Conservation (phyloP, 2,329 filamentous ascomycete genomes). For the Trichoderma cornu-damae region DNA sequence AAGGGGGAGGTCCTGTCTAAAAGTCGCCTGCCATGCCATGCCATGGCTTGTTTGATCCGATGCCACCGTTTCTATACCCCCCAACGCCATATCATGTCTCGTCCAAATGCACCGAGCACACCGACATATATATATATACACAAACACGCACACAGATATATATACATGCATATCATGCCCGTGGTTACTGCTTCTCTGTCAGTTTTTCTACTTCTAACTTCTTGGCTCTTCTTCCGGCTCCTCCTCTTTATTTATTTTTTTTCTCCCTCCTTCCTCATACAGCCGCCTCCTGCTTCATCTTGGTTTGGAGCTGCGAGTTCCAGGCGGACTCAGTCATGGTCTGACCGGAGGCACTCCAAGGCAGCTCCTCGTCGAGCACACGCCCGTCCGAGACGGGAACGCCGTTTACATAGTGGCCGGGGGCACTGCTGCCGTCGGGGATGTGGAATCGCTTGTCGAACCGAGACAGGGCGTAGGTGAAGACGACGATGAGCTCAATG, state of each 20-base stretch:
- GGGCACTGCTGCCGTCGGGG: conserved; percentile 61
- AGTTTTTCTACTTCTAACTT: no score
- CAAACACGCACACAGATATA: neutral
- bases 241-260: no score
- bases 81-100: neutral
- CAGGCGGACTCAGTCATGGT: neutral
- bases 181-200: neutral
- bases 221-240: neutral
- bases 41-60: neutral
- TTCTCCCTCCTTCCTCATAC: neutral
- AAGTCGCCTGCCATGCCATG: no score
- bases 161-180: neutral
- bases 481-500: conserved; percentile 66
- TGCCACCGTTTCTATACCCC: neutral
- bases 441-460: conserved; percentile 73
- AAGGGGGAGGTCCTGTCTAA: no score
- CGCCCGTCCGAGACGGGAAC: neutral
- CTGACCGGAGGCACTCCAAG: neutral
- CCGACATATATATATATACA: neutral
- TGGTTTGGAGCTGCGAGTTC: neutral
- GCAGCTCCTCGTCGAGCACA: conserved; percentile 1
- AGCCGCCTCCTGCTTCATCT: neutral
- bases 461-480: conserved; percentile 59
- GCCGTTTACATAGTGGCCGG: conserved; percentile 44
- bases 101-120: neutral